These are phyloP conservation scores for Emmonsia crescens DNA, from an alignment of 2,329 filamentous ascomycete species.

Conservation along the genomic window DNA sequence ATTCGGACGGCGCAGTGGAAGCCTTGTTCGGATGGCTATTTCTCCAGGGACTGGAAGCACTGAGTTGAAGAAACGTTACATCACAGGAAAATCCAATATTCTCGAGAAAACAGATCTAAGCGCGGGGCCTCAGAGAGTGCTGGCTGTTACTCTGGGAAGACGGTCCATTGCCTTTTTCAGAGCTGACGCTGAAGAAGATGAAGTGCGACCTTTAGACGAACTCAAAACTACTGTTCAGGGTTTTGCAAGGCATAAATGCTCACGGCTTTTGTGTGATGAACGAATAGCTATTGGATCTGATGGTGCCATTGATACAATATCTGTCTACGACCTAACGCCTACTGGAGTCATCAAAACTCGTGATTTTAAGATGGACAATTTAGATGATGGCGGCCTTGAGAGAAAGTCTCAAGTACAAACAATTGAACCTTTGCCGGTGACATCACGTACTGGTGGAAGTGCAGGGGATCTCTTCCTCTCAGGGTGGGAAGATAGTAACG, in stretches of 20 bases:
- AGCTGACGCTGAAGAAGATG: constrained; percentile 22
- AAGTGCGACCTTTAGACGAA: constrained; percentile 28
- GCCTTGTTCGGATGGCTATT: constrained; percentile 34
- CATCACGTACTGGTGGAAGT: constrained; percentile 17
- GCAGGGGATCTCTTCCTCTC: constrained; percentile 46
- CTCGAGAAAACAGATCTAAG: constrained; percentile 42
- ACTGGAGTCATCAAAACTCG: constrained; percentile 31
- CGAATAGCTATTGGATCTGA: constrained; percentile 42
- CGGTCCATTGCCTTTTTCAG: constrained; percentile 39
- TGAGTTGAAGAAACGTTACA: constrained; percentile 30
- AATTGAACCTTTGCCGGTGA: constrained; percentile 26
- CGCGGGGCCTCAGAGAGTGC: constrained; percentile 28
- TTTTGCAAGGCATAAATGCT: constrained; percentile 36
- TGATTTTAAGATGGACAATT: constrained; percentile 30
- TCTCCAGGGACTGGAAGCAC: constrained; percentile 21
- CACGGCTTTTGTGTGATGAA: constrained; percentile 41
- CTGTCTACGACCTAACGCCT: constrained; percentile 41
- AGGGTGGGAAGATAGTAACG: constrained; percentile 48
- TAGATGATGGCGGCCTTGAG: constrained; percentile 15
- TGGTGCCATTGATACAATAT: constrained; percentile 35
- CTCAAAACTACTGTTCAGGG: constrained; percentile 21
- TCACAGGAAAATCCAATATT: constrained; percentile 32
- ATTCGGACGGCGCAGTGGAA: constrained; percentile 46
- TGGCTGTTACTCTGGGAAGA: constrained; percentile 44
- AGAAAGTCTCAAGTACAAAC: constrained; percentile 23